Base-by-base conservation (phyloP, 108 stramenopile species). In the Nitzschia palea region DNA sequence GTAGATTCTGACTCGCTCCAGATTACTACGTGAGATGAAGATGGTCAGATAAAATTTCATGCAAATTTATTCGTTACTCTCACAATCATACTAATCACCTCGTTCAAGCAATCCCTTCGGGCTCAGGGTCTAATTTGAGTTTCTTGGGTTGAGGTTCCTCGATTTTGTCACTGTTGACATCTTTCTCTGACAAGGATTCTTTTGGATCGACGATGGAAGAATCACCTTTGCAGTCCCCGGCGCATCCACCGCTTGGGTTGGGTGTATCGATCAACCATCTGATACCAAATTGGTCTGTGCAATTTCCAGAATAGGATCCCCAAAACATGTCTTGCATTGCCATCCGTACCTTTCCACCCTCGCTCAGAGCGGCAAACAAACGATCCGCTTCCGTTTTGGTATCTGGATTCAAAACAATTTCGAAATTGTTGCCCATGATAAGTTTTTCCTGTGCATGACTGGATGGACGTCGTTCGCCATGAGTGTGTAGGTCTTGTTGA, bases 261-360 rank as follows among this genome's bases (percentile, higher is more conserved):
- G 40, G 12, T 14, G 17, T 29, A 44, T 68, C 67, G 36, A 68
- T 35, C 67, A 68, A 57, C 67, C 67, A 68, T 14, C 12, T 23
- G 30, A 68, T 57, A 20, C 67, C 67, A 68, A 68, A 68, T 26
- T 56, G 34, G 44, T 68, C 67, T 9, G 33, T 57, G 3, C 42
- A 68, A 44, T 9, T 8, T 3, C 67, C 67, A 40, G 15, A 26
- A 12, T 68, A 68, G 12, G 67, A 56, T 4, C 67, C 67, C 67
- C 67, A 68, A 28, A 55, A 68, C 27, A 22, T 14, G 18, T 68
- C 45, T 14, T 14, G n/a, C 14, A 47, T 22, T n/a, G 67, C 33
- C 32, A 30, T 33, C 17, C 12, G 17, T 10, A 36, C 67, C 1
- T 15, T 57, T 1, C 67, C 67, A n/a, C 44, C 67, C 29, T 57